Evolutionary conservation across 1,284 basidiomycete species (phyloP).

Genomic region (Sporisorium exsertum): DNA sequence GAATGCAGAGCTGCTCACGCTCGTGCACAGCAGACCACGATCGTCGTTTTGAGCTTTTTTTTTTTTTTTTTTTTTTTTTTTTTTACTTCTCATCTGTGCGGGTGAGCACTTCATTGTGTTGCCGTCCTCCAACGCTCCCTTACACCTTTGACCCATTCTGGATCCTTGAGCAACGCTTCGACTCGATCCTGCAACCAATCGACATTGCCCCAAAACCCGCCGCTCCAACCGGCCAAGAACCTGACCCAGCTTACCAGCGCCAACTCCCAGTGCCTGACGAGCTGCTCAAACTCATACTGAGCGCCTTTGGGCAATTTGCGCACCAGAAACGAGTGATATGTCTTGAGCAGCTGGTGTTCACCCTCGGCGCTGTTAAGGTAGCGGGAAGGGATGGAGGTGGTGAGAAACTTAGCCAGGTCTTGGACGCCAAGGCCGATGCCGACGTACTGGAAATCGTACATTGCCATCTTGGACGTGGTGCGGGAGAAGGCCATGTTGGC

Average conservation of each 20-base stretch:
- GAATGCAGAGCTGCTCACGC: neutral
- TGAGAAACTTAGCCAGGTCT: constrained; percentile 54
- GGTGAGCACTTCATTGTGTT: neutral
- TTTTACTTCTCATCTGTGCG: too few relatives aligned
- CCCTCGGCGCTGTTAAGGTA: constrained; percentile 1
- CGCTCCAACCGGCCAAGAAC: constrained; percentile 53
- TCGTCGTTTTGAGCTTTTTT: neutral
- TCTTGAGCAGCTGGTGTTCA: constrained; percentile 25
- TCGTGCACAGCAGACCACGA: neutral
- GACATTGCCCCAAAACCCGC: constrained; percentile 54
- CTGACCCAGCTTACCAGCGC: constrained; percentile 49
- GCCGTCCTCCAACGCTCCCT: constrained; percentile 7
- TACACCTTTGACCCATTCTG: constrained; percentile 22
- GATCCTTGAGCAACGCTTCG: constrained; percentile 27
- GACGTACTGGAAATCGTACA: constrained; percentile 61
- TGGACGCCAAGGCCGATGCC: constrained; percentile 46
- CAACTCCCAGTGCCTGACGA: constrained; percentile 42
- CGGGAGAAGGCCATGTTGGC: constrained; percentile 54
- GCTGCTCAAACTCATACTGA: constrained; percentile 23
- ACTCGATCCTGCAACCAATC: constrained; percentile 42
- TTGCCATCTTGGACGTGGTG: constrained; percentile 16
- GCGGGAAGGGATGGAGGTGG: constrained; percentile 24
- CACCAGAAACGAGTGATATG: constrained; percentile 21
- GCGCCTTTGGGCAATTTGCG: constrained; percentile 9
- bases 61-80: too few relatives aligned